Evolutionary conservation across 1,284 basidiomycete genomes (phyloP), one percentile per base, ranked within the genome.

Genomic region (Malassezia equina): DNA sequence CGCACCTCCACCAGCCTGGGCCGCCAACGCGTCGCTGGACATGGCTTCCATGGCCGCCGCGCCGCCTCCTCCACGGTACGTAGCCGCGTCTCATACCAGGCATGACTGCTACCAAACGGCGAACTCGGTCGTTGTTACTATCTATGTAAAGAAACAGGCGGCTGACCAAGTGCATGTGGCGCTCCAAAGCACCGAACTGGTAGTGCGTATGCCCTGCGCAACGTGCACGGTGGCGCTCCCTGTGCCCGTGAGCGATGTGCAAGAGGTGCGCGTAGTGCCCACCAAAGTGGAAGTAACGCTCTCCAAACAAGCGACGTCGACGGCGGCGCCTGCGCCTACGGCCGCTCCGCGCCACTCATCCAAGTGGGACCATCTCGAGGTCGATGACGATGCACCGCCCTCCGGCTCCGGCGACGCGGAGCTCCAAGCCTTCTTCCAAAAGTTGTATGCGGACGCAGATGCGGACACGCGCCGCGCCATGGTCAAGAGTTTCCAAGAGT

Each of bases 81-180:
- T 27, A 4, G 19, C 13, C 17, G n/a, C 5, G 24, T 12, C 43
- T 17, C 13, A 44, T 19, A 28, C n/a, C 42, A 41, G 46, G 7
- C 60, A 67, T 51, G 73, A 75, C 58, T 75, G 60, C 51, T 75
- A 73, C 52, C 73, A 75, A 58, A 75, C 72, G 0, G 68, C 65
- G 40, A 62, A 62, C 4, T 55, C 52, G 27, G 60, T 75, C 29
- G 62, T 58, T 36, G 27, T 75, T 2, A 66, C 65, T 1, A 42
- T 75, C 46, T 75, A 69, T 51, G 58, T 65, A 40, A 69, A 69
- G 53, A 57, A 62, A 7, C 60, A 41, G 36, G 23, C n/a, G 29
- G 28, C 58, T 0, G 54, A 55, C 0, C n/a, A 58, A 7, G 60
- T 63, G 15, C 43, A 65, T 9, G 55, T 74, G 12, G 21, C 39